phyloP scores from a whole-genome alignment of 2,329 filamentous ascomycete species.

The Fusarium zealandicum region DNA sequence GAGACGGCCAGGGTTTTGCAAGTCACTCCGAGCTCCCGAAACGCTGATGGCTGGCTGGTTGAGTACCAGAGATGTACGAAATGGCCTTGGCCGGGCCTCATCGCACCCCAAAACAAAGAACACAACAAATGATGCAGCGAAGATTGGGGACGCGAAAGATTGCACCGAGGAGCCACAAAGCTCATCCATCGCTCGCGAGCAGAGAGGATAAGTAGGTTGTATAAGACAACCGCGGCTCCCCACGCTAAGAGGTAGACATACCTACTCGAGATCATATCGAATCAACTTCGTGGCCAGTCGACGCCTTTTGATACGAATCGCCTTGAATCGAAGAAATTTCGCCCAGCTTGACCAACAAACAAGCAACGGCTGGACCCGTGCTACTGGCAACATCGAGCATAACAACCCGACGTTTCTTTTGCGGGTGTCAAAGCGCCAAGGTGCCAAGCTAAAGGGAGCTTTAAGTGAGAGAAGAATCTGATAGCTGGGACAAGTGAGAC shows the following conservation, averaged over 20 bases:
- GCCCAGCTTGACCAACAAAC: background rate
- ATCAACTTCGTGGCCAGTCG: background rate
- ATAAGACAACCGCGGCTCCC: conserved; percentile 38
- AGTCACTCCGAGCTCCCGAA: conserved; percentile 28
- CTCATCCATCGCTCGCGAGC: conserved; percentile 6
- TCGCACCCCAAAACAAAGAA: conserved; percentile 23
- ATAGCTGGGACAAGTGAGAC: conserved; percentile 31
- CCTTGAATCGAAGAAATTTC: background rate
- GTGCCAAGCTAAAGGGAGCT: conserved; percentile 18
- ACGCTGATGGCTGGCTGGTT: conserved; percentile 4
- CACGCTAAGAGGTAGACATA: conserved; percentile 3
- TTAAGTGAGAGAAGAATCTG: conserved; percentile 21
- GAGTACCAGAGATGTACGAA: conserved; percentile 33
- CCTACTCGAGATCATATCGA: conserved; percentile 1
- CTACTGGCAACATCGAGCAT: background rate
- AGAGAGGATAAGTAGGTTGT: conserved; percentile 18
- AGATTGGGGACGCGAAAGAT: conserved; percentile 20
- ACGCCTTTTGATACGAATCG: background rate
- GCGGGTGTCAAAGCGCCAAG: conserved; percentile 18
- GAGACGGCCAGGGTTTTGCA: conserved; percentile 15
- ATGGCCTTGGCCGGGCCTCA: conserved; percentile 19
- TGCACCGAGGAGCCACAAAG: conserved; percentile 25
- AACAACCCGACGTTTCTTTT: conserved; percentile 19
- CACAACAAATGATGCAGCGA: conserved; percentile 23
- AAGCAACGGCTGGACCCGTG: background rate